These are phyloP conservation scores for Volutella citrinella DNA, from an alignment of 2,329 filamentous ascomycete species.

Conservation along the genomic window DNA sequence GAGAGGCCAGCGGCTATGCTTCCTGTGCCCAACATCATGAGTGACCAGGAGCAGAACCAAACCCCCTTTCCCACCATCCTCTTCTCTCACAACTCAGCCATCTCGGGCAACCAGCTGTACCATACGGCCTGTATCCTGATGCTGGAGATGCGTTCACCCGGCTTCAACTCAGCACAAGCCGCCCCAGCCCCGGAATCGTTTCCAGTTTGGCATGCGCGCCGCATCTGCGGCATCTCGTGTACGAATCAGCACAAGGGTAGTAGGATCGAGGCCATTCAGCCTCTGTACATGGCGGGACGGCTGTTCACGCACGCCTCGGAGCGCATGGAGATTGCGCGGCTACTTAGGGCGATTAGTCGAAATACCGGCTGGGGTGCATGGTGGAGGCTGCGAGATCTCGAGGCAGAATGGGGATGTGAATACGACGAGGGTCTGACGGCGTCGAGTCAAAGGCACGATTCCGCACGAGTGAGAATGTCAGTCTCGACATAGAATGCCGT, in stretches of 20 bases:
- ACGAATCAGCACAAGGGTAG: slow-evolving; percentile 49
- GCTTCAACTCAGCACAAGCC: too few relatives aligned
- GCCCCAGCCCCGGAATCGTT: slow-evolving; percentile 21
- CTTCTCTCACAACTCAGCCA: slow-evolving; percentile 47
- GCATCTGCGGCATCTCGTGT: slow-evolving; percentile 49
- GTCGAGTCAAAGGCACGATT: too few relatives aligned
- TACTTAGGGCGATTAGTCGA: slow-evolving; percentile 43
- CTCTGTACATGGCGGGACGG: slow-evolving; percentile 48
- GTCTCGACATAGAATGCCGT: too few relatives aligned
- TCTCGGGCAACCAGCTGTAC: slow-evolving; percentile 51
- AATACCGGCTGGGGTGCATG: slow-evolving; percentile 47
- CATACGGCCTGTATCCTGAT: slow-evolving; percentile 49
- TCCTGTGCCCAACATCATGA: slow-evolving; percentile 22
- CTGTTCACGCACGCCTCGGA: slow-evolving; percentile 43
- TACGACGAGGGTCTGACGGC: slow-evolving; percentile 18
- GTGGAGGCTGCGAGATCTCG: slow-evolving; percentile 48
- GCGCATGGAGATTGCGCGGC: slow-evolving; percentile 30
- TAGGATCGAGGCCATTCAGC: slow-evolving; percentile 51
- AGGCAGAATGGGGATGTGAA: slow-evolving; percentile 34
- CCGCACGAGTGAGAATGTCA: too few relatives aligned
- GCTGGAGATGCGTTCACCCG: slow-evolving; percentile 38
- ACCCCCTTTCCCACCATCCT: slow-evolving; percentile 45
- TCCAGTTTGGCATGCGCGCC: slow-evolving; percentile 46
- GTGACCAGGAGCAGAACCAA: slow-evolving; percentile 20
- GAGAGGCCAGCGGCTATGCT: slow-evolving; percentile 39